Conservation (phyloP, 352 stramenopile species). For the Globisporangium apiculatum region DNA sequence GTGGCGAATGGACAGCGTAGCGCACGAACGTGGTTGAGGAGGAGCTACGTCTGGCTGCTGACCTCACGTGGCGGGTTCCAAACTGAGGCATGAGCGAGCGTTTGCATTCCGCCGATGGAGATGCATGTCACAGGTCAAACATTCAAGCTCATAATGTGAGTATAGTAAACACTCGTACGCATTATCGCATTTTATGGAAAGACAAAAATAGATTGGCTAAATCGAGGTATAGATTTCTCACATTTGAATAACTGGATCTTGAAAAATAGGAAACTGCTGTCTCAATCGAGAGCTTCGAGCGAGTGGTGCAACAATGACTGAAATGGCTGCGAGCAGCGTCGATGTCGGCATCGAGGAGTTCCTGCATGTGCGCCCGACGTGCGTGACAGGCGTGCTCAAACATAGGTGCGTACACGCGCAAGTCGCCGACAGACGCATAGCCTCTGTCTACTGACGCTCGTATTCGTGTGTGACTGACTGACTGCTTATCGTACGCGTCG, state of each 20-base stretch:
- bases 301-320: too few relatives aligned
- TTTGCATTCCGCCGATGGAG: constrained; percentile 11
- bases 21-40: too few relatives aligned
- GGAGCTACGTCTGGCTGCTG: background rate
- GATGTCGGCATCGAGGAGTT: constrained; percentile 46
- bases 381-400: constrained; percentile 35
- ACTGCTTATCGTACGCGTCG: background rate
- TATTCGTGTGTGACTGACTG: background rate
- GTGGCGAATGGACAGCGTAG: too few relatives aligned
- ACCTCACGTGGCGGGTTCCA: constrained; percentile 1
- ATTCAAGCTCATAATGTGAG: too few relatives aligned
- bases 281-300: too few relatives aligned
- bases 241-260: background rate
- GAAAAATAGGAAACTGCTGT: background rate
- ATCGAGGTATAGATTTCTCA: background rate
- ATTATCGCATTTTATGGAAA: background rate
- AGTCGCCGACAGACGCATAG: too few relatives aligned
- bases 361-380: constrained; percentile 13
- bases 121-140: background rate
- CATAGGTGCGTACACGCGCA: constrained; percentile 15
- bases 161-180: too few relatives aligned
- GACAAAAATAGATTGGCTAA: background rate
- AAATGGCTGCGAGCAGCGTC: background rate
- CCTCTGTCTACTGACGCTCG: background rate
- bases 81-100: constrained; percentile 2